Conservation (phyloP, 495 filamentous ascomycete species). For the Penicillium parvum region DNA sequence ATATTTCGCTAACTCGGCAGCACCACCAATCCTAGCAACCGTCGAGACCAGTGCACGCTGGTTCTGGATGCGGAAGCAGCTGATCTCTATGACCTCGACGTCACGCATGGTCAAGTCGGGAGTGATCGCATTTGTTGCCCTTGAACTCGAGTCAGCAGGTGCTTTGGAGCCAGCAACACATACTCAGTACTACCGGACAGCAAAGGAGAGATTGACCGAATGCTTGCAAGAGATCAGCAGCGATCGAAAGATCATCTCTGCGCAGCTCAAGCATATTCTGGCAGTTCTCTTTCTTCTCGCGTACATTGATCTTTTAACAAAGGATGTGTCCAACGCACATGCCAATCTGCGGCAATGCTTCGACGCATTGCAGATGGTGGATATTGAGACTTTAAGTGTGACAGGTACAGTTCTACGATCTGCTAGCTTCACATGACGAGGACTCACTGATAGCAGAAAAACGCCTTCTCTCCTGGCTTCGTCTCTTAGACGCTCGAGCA, state of each 20-base stretch:
- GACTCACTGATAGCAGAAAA: slow-evolving; percentile 10
- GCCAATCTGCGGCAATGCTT: slow-evolving; percentile 9
- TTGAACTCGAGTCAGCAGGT: slow-evolving; percentile 7
- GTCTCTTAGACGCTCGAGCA: slow-evolving; percentile 33
- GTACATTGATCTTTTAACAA: slow-evolving; percentile 6
- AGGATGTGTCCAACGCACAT: slow-evolving; percentile 11
- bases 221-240: slow-evolving; percentile 1
- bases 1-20: slow-evolving; percentile 9
- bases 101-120: slow-evolving; percentile 9
- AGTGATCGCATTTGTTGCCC: slow-evolving; percentile 9
- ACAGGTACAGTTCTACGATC: slow-evolving; percentile 1
- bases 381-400: slow-evolving; percentile 4
- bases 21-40: slow-evolving; percentile 9
- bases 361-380: slow-evolving; percentile 7
- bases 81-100: slow-evolving; percentile 7
- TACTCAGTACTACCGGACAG: slow-evolving; percentile 4
- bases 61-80: slow-evolving; percentile 11
- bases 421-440: background rate
- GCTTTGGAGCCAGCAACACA: slow-evolving; percentile 7
- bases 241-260: slow-evolving; percentile 1
- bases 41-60: slow-evolving; percentile 10
- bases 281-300: slow-evolving; percentile 1
- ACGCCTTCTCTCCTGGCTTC: slow-evolving; percentile 33
- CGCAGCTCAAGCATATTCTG: slow-evolving; percentile 4
- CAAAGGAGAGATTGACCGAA: slow-evolving; percentile 3